These are phyloP conservation scores for Simplicillium aogashimaense DNA, from an alignment of 2,329 filamentous ascomycete genomes.

Conservation along the genomic window DNA sequence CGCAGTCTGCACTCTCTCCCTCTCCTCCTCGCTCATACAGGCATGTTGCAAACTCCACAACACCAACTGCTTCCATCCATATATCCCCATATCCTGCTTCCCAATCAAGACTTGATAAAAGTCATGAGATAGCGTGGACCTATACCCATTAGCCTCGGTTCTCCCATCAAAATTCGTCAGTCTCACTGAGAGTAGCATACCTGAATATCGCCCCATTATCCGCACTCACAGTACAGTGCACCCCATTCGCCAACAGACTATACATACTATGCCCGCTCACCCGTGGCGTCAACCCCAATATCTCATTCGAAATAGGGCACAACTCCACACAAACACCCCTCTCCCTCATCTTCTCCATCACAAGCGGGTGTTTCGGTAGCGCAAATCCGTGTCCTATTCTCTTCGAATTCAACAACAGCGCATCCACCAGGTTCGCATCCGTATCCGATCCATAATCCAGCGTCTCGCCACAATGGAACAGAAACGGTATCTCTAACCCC, in stretches of 20 bases:
- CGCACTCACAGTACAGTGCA: slow-evolving; percentile 65
- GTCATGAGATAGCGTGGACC: slow-evolving; percentile 63
- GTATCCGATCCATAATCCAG: slow-evolving; percentile 53
- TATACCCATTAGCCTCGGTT: too few species aligned
- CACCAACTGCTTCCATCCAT: slow-evolving; percentile 60
- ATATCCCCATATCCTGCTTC: slow-evolving; percentile 53
- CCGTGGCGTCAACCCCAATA: slow-evolving; percentile 58
- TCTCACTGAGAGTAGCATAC: too few species aligned
- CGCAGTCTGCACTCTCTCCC: slow-evolving; percentile 20
- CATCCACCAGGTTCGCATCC: slow-evolving; percentile 61
- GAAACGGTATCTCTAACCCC: slow-evolving; percentile 53
- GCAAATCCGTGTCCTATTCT: slow-evolving; percentile 69
- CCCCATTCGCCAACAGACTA: slow-evolving; percentile 57
- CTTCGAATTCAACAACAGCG: slow-evolving; percentile 53
- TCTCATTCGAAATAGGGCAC: slow-evolving; percentile 70
- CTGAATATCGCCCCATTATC: slow-evolving; percentile 67
- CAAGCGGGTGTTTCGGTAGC: slow-evolving; percentile 52
- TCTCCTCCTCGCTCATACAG: slow-evolving; percentile 36
- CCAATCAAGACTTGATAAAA: slow-evolving; percentile 71
- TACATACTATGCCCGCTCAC: slow-evolving; percentile 59
- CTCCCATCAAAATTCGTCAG: too few species aligned
- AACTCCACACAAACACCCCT: slow-evolving; percentile 62
- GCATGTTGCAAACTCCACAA: slow-evolving; percentile 55
- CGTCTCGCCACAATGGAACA: slow-evolving; percentile 72
- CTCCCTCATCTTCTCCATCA: slow-evolving; percentile 57